Conservation (phyloP, 305 asterid species). For the Fraxinus platypoda region DNA sequence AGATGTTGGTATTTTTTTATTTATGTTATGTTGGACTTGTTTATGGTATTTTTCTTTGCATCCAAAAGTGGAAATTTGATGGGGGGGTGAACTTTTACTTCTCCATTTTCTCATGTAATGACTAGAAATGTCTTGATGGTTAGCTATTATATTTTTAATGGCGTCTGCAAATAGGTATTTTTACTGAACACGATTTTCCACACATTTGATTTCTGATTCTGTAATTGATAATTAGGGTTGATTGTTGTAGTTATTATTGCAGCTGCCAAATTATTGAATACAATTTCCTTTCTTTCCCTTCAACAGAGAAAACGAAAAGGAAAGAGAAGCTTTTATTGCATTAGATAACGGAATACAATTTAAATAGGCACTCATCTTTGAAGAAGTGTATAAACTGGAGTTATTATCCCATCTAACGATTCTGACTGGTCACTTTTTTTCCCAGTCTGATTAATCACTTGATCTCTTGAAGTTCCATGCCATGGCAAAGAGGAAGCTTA, state of each 20-base stretch:
- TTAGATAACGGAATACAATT: not conserved
- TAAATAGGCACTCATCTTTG: not conserved
- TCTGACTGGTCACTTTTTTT: slow-evolving; percentile 24
- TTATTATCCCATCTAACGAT: not conserved
- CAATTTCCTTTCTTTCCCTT: not conserved
- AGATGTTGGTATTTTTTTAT: not conserved
- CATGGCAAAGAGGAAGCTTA: slow-evolving; percentile 92
- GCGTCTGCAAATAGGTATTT: not conserved
- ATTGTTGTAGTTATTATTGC: not conserved
- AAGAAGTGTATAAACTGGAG: not conserved
- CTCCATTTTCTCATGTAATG: not conserved
- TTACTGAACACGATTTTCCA: not conserved
- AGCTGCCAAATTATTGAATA: not conserved
- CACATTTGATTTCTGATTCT: not conserved
- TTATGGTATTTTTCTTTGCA: not conserved
- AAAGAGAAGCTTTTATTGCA: not conserved
- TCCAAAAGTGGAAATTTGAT: not conserved
- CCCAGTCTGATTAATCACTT: slow-evolving; percentile 26
- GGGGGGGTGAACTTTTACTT: not conserved
- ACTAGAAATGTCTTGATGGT: not conserved
- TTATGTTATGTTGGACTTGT: not conserved
- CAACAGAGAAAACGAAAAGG: not conserved
- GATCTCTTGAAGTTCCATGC: slow-evolving; percentile 43
- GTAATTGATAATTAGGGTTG: not conserved
- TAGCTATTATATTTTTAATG: not conserved